A percentile compares a stretch with the other conserved stretches of the same genome.
These are phyloP conservation scores for Talaromyces sp. DNA, from an alignment of 2,329 filamentous ascomycete species.

Conservation along the genomic window DNA sequence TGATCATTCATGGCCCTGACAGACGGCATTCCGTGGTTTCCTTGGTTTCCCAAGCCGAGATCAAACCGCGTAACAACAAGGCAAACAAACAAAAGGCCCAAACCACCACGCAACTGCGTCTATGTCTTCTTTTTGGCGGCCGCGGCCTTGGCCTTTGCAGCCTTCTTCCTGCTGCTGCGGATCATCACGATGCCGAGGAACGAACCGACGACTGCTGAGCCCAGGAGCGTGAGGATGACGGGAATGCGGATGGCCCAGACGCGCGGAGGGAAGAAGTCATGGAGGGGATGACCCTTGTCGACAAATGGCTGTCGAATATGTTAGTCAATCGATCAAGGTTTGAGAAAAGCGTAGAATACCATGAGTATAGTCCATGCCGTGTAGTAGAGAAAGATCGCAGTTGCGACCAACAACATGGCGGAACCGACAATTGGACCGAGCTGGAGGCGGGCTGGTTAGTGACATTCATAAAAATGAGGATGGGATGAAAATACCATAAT, in stretches of 20 bases:
- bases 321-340: background rate
- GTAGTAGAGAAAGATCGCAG: conserved; percentile 81
- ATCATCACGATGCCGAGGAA: conserved; percentile 99
- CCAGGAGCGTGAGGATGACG: conserved; percentile 89
- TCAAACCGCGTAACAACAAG: background rate
- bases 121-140: conserved; percentile 66
- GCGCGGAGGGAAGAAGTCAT: conserved; percentile 91
- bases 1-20: background rate
- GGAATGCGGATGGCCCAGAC: conserved; percentile 99
- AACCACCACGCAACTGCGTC: background rate
- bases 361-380: conserved; percentile 96
- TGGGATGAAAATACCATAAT: background rate
- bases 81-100: background rate
- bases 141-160: conserved; percentile 81
- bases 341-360: conserved; percentile 50
- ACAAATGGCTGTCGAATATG: conserved; percentile 73
- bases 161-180: conserved; percentile 96
- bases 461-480: background rate
- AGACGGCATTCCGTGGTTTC: background rate
- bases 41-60: background rate
- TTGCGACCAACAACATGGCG: conserved; percentile 70
- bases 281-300: conserved; percentile 86
- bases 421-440: conserved; percentile 82
- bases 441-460: conserved; percentile 44
- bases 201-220: conserved; percentile 87